Evolutionary conservation across 116 monocot species (phyloP).

Genomic region (Phalaenopsis hybrid): DNA sequence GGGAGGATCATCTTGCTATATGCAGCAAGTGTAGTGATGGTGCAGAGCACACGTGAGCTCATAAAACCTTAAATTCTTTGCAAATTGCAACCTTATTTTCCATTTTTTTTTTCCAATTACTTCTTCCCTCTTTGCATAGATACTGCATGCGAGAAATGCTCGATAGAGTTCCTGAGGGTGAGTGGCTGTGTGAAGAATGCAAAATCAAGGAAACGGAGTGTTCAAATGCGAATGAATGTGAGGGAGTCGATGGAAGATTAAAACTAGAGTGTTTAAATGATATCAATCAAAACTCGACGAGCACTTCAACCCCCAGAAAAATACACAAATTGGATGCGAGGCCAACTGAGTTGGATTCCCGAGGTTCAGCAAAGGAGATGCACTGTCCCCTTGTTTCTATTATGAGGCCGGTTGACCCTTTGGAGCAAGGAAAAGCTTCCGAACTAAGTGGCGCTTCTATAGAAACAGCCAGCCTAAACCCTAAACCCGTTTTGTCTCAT

Average conservation of each 20-base stretch:
- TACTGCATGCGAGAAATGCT: slow-evolving; percentile 33
- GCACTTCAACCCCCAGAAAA: slow-evolving; percentile 13
- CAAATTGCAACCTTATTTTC: neutral
- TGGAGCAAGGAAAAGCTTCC: slow-evolving; percentile 14
- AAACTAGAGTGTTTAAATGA: slow-evolving; percentile 18
- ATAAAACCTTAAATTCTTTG: neutral
- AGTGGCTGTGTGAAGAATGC: slow-evolving; percentile 40
- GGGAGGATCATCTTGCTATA: slow-evolving; percentile 38
- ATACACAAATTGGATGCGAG: slow-evolving; percentile 18
- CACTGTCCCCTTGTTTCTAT: slow-evolving; percentile 19
- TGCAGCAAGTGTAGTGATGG: slow-evolving; percentile 50
- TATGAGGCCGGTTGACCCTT: slow-evolving; percentile 23
- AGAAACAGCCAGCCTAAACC: slow-evolving; percentile 35
- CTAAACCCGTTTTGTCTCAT: slow-evolving; percentile 36
- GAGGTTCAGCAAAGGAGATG: slow-evolving; percentile 6
- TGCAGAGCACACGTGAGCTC: slow-evolving; percentile 45
- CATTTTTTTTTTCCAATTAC: neutral
- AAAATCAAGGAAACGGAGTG: slow-evolving; percentile 22
- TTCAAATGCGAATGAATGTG: slow-evolving; percentile 10
- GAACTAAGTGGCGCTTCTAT: slow-evolving; percentile 22
- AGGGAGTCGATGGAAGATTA: slow-evolving; percentile 2
- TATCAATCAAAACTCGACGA: slow-evolving; percentile 24
- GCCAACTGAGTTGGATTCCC: slow-evolving; percentile 7
- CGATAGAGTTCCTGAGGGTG: slow-evolving; percentile 28
- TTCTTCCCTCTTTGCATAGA: slow-evolving; percentile 11